Evolutionary conservation across 352 stramenopile species (phyloP).

Genomic region (Pythium biforme): DNA sequence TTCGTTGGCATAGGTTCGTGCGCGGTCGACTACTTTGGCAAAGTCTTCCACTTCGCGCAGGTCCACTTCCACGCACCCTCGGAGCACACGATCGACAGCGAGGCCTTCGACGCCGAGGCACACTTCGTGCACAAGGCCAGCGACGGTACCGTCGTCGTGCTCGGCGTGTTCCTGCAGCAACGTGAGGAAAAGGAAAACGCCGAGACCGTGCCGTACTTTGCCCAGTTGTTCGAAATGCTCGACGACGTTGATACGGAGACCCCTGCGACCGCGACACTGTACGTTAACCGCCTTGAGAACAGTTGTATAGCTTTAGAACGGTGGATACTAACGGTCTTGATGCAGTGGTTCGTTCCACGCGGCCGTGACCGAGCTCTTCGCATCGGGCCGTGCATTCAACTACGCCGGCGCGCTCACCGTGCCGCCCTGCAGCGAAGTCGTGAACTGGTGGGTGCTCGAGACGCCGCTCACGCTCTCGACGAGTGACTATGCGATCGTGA

Average conservation of each 20-base stretch:
- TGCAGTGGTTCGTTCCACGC: background rate
- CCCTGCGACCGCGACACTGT: slow-evolving; percentile 8
- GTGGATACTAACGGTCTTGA: no score
- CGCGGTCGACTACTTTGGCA: slow-evolving; percentile 6
- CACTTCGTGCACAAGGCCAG: slow-evolving; percentile 48
- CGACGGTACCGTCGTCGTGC: slow-evolving; percentile 28
- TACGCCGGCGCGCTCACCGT: slow-evolving; percentile 26
- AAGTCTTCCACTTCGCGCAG: slow-evolving; percentile 33
- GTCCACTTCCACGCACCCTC: slow-evolving; percentile 47
- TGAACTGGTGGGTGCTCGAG: slow-evolving; percentile 26
- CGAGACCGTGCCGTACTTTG: slow-evolving; percentile 29
- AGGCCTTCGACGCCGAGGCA: slow-evolving; percentile 31
- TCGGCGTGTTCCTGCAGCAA: slow-evolving; percentile 30
- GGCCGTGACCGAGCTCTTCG: background rate
- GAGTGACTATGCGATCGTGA: slow-evolving; percentile 10
- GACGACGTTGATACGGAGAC: slow-evolving; percentile 25
- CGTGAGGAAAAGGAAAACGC: background rate
- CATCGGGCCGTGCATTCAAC: slow-evolving; percentile 9
- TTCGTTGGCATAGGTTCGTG: background rate
- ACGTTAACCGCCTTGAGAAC: background rate
- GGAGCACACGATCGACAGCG: slow-evolving; percentile 41
- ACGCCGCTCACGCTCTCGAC: slow-evolving; percentile 9
- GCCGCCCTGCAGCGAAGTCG: slow-evolving; percentile 23
- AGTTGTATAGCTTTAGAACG: no score
- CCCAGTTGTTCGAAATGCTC: slow-evolving; percentile 33